Percentiles rank a stretch among this genome's conserved stretches.
These are phyloP conservation scores for Xylaria multiplex DNA, from an alignment of 2,329 filamentous ascomycete species.

Conservation along the genomic window DNA sequence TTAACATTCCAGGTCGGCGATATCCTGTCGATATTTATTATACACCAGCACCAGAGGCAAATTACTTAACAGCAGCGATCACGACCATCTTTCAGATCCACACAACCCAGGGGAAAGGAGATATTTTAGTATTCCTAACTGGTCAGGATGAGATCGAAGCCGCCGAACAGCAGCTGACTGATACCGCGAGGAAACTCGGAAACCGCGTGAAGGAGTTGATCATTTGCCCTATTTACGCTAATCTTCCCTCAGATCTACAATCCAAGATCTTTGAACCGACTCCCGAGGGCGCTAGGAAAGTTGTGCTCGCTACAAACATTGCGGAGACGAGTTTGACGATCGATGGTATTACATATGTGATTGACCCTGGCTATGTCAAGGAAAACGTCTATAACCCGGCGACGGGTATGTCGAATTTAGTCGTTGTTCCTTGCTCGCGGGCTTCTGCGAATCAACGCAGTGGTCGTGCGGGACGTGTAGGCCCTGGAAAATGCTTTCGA, in stretches of 20 bases:
- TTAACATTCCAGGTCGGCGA: conserved; percentile 89
- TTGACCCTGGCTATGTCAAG: conserved; percentile 94
- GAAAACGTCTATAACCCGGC: conserved; percentile 93
- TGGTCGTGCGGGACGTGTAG: conserved; percentile 90
- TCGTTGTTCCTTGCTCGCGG: conserved; percentile 89
- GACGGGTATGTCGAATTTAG: conserved; percentile 90
- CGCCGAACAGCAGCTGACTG: conserved; percentile 82
- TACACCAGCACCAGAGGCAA: conserved; percentile 88
- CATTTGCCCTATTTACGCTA: conserved; percentile 93
- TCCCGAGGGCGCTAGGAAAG: conserved; percentile 84
- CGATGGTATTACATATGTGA: conserved; percentile 94
- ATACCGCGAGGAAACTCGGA: conserved; percentile 88
- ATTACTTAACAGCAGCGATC: conserved; percentile 90
- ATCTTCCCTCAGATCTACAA: conserved; percentile 89
- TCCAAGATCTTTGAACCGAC: conserved; percentile 95
- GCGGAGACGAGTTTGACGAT: conserved; percentile 96
- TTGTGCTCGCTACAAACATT: conserved; percentile 95
- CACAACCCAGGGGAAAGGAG: conserved; percentile 82
- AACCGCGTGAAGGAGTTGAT: conserved; percentile 86
- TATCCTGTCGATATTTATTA: conserved; percentile 94
- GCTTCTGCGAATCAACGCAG: conserved; percentile 93
- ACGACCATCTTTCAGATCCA: conserved; percentile 97
- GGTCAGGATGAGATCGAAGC: conserved; percentile 97
- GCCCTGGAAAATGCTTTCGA: conserved; percentile 91
- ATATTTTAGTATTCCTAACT: conserved; percentile 93